Evolutionary conservation across 306 rosid species (phyloP).

Genomic region (Lablab purpureus): DNA sequence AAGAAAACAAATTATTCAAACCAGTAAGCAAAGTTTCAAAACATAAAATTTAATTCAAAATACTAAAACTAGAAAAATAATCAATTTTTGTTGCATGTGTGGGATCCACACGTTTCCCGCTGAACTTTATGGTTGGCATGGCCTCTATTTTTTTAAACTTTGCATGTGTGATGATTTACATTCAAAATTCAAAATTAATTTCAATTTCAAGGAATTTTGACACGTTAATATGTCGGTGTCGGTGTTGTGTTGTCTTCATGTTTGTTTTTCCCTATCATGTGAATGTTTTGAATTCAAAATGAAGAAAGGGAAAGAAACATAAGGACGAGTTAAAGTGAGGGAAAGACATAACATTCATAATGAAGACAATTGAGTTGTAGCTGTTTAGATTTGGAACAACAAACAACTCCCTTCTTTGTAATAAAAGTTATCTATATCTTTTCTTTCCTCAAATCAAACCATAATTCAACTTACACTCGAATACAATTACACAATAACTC

Average conservation of each 20-base stretch:
- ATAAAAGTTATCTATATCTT: too few relatives aligned
- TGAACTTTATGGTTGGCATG: not conserved
- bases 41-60: too few relatives aligned
- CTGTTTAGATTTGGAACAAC: too few relatives aligned
- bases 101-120: slow-evolving; percentile 6
- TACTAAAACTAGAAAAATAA: too few relatives aligned
- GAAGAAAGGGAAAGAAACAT: not conserved
- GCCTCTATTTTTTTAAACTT: not conserved
- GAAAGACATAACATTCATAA: not conserved
- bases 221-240: slow-evolving; percentile 10
- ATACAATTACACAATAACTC: too few relatives aligned
- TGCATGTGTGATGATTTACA: not conserved
- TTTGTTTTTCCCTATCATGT: not conserved
- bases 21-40: too few relatives aligned
- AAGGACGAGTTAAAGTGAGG: not conserved
- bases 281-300: slow-evolving; percentile 3
- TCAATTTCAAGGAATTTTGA: not conserved
- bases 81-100: not conserved
- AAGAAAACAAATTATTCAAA: too few relatives aligned
- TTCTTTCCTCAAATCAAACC: too few relatives aligned
- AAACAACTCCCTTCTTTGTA: too few relatives aligned
- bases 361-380: too few relatives aligned
- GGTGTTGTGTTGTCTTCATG: not conserved
- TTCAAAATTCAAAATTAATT: slow-evolving; percentile 15
- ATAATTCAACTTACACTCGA: too few relatives aligned